Evolutionary conservation across 169 alveolate genomes (phyloP).

Genomic region (Cryptosporidium meleagridis): DNA sequence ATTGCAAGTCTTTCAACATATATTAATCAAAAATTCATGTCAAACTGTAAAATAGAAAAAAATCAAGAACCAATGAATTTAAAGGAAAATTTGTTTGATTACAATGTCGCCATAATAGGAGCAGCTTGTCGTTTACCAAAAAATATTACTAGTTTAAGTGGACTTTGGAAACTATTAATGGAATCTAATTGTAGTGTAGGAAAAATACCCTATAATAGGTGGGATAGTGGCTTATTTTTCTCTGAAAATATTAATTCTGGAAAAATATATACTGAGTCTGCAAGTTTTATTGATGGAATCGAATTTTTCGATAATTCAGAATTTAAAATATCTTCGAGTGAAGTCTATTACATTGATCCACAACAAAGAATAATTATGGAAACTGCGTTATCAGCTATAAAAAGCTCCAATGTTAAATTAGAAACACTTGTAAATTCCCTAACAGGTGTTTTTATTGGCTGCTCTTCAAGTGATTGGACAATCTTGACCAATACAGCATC

Average conservation of each 20-base stretch:
- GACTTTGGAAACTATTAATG: constrained; percentile 29
- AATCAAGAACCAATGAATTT: background rate
- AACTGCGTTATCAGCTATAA: constrained; percentile 23
- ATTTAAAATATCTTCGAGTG: constrained; percentile 67
- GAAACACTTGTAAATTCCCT: background rate
- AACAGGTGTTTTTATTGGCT: constrained; percentile 78
- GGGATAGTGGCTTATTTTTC: constrained; percentile 40
- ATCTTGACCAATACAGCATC: constrained; percentile 75
- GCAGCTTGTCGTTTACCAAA: constrained; percentile 68
- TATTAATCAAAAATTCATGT: constrained; percentile 24
- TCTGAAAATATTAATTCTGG: background rate
- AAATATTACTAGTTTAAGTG: background rate
- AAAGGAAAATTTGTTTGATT: background rate
- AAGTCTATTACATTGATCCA: constrained; percentile 81
- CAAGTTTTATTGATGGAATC: constrained; percentile 54
- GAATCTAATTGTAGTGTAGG: constrained; percentile 4
- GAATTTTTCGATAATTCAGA: constrained; percentile 73
- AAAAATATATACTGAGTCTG: constrained; percentile 41
- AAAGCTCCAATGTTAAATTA: constrained; percentile 17
- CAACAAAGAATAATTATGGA: constrained; percentile 83
- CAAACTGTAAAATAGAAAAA: background rate
- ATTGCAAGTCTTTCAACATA: constrained; percentile 21
- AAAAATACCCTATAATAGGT: constrained; percentile 58
- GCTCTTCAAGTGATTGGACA: constrained; percentile 78
- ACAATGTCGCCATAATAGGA: constrained; percentile 23